phyloP scores from a whole-genome alignment of 371 early-diverging fungal species.

The Lichtheimia ramosa region DNA sequence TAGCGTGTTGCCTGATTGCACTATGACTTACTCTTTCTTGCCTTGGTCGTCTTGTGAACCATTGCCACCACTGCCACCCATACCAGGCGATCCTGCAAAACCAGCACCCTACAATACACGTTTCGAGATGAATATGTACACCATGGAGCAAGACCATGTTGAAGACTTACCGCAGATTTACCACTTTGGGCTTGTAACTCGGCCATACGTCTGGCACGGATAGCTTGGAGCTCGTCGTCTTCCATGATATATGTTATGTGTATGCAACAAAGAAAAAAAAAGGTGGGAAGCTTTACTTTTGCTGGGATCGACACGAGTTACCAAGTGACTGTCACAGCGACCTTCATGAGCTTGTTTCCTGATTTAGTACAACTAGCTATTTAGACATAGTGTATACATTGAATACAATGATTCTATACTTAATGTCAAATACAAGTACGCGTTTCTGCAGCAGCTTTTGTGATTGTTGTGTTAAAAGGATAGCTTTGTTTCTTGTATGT shows the following conservation, averaged over 20 bases:
- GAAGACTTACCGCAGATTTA: background rate
- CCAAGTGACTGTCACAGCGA: too few species aligned
- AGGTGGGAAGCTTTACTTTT: background rate
- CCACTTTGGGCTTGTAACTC: slow-evolving; percentile 53
- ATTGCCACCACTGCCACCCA: too few species aligned
- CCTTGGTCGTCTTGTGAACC: slow-evolving; percentile 41
- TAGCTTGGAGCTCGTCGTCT: slow-evolving; percentile 84
- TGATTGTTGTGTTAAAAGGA: too few species aligned
- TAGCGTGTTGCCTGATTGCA: background rate
- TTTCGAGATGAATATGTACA: too few species aligned
- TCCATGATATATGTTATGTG: slow-evolving; percentile 54
- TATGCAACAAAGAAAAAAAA: slow-evolving; percentile 13
- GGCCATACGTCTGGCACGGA: slow-evolving; percentile 79
- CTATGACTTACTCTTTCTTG: slow-evolving; percentile 40
- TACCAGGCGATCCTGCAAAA: slow-evolving; percentile 11
- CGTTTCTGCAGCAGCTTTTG: too few species aligned
- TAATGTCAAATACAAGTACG: too few species aligned
- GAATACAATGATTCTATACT: too few species aligned
- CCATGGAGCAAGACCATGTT: too few species aligned
- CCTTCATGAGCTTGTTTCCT: too few species aligned
- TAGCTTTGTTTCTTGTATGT: too few species aligned
- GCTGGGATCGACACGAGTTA: background rate
- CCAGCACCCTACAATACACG: slow-evolving; percentile 5
- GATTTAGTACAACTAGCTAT: too few species aligned
- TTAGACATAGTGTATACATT: too few species aligned